Evolutionary conservation across 2,329 filamentous ascomycete species (phyloP), one percentile per base, ranked within the genome.

Genomic region (Calonectria fujianensis): DNA sequence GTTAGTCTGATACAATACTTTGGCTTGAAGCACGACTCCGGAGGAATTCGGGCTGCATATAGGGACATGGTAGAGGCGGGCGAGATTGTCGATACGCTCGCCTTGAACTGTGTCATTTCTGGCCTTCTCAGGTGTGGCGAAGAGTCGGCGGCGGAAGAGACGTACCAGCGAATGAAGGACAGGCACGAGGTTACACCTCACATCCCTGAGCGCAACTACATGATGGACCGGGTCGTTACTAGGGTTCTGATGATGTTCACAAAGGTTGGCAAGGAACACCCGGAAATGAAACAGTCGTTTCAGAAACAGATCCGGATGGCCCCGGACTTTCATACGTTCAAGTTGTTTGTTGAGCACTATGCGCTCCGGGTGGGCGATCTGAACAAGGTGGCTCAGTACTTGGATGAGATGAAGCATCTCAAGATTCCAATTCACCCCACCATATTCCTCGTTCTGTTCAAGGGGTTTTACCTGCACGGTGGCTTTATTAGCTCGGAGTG

Each of bases 31-130:
- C 87, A 91, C 75, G 94, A 98, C 82, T 92, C 93, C 3, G 90
- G 93, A 74, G 94, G 91, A 4, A 91, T 98, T 29, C 90, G 96
- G 57, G 90, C 90, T 39, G 93, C 95, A 0, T 99, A 98, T 84
- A 91, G 90, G 76, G 92, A 96, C 29, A 94, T 98, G 85, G 94
- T 98, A n/a, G 88, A 94, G 48, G 91, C 93, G 0, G 95, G 96
- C 41, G 95, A 98, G 83, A 93, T 98, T 75, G 93, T 99, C 70
- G 96, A 98, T 83, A 96, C 95, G 0, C 89, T 94, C 3, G 94
- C 96, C 18, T 89, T 98, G 83, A 98, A 98, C 82, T 95, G 94
- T 79, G 92, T 98, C 80, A 94, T 98, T 75, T 89, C 92, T 0
- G 93, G 95, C 2, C 89, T 98, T 27, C 88, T 98, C 54, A 90